Evolutionary conservation across 1,284 basidiomycete species (phyloP), one percentile per base, ranked within the genome.

Genomic region (Rhodotorula sp.): DNA sequence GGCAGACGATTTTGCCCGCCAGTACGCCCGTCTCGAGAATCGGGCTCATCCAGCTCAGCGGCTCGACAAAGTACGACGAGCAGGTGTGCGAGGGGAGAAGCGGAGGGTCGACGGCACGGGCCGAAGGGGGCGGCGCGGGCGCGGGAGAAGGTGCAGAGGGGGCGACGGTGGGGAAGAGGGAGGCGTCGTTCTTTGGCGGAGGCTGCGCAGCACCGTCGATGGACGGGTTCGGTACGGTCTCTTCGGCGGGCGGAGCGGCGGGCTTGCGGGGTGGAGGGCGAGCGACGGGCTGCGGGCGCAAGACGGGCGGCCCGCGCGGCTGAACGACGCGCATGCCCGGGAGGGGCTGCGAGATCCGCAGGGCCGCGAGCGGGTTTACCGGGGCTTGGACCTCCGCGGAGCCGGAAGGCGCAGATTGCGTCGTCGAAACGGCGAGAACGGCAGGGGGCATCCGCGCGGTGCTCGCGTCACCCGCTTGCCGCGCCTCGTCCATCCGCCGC

Each of bases 11-110:
- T 84, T 94, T 95, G 9, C 96, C 96, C 0, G 88, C 86, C 34
- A 96, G 83, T 59, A 89, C 85, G 0, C 94, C 95, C 21, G 83
- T 82, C 54, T 87, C 85, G 15, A 97, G 84, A 76, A 89, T 86
- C 5, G 88, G 85, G 67, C 92, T 88, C 96, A 99, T 99, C 96
- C 96, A 99, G 77, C 89, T 77, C 78, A 94, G 91, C 53, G 95
- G 94, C 81, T 99, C 96, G 61, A 97, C 88, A 81, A 97, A 98
- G 83, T 98, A 98, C 13, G 93, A 92, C 3, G 93, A 95, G 58
- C 75, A 76, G 25, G 61, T 48, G 51, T 62, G 70, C 21, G 75
- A 76, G 10, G 75, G 70, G 10, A 74, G 68, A 61, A 76, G 64
- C 1, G 75, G 72, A 17, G 69, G 59, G 25, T 69, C 61, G 56